A percentile compares a stretch with the other conserved stretches of the same genome.
These are phyloP conservation scores for Chlamydomonas eustigma DNA, from an alignment of 139 green algal genomes.

Conservation along the genomic window DNA sequence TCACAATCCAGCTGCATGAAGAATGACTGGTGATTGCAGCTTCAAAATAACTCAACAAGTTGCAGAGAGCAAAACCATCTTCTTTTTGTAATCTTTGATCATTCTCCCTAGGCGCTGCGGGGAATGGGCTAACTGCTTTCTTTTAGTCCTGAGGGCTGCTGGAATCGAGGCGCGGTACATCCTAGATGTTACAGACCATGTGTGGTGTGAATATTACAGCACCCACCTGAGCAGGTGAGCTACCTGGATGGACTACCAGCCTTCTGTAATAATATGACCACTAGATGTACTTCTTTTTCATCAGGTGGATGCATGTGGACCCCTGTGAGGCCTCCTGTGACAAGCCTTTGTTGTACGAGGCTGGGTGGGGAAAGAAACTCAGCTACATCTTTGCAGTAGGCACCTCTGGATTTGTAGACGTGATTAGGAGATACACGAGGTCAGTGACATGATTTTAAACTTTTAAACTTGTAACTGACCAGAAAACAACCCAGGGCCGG, in stretches of 20 bases:
- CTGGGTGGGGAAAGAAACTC: conserved; percentile 79
- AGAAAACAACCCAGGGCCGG: too few species aligned
- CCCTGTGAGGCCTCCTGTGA: conserved; percentile 65
- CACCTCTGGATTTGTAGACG: conserved; percentile 51
- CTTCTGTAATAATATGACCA: too few species aligned
- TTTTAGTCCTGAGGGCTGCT: conserved; percentile 53
- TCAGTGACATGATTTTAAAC: background rate
- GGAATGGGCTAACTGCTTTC: conserved; percentile 76
- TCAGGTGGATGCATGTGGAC: conserved; percentile 66
- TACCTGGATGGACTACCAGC: too few species aligned
- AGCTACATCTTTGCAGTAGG: conserved; percentile 65
- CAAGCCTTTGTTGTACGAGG: conserved; percentile 68
- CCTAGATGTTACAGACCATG: conserved; percentile 70
- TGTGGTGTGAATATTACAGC: conserved; percentile 62
- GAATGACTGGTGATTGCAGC: too few species aligned
- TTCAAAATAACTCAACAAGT: too few species aligned
- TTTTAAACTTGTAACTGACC: background rate
- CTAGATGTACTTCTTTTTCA: background rate
- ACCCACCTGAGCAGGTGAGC: conserved; percentile 15
- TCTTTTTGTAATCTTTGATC: background rate
- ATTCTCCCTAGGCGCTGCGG: conserved; percentile 27
- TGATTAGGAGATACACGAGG: conserved; percentile 61
- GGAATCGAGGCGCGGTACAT: conserved; percentile 59
- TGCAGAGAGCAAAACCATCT: too few species aligned
- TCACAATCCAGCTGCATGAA: too few species aligned